Evolutionary conservation across 1,284 basidiomycete species (phyloP).

Genomic region (Pseudozyma tsukubaensis): DNA sequence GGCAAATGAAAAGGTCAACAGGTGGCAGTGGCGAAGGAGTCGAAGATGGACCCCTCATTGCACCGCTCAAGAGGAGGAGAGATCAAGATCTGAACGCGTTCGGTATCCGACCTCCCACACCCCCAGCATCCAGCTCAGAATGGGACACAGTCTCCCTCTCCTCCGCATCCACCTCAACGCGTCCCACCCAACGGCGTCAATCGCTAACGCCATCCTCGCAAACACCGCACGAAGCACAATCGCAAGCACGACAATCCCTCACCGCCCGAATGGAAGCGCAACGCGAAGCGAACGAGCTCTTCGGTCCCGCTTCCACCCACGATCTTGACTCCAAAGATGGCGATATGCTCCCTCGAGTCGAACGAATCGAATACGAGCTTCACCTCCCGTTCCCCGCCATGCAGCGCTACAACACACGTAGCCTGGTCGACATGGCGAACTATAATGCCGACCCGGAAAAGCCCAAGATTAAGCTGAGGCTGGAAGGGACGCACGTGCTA

Average conservation of each 20-base stretch:
- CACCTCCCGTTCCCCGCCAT: slow-evolving; percentile 46
- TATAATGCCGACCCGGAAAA: slow-evolving; percentile 44
- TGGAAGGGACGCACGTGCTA: slow-evolving; percentile 54
- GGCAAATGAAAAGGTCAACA: slow-evolving; percentile 35
- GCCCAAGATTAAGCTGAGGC: slow-evolving; percentile 44
- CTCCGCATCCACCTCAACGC: slow-evolving; percentile 19
- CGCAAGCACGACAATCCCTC: slow-evolving; percentile 10
- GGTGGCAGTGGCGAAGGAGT: slow-evolving; percentile 28
- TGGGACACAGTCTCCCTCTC: slow-evolving; percentile 33
- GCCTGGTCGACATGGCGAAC: slow-evolving; percentile 32
- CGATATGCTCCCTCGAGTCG: slow-evolving; percentile 30
- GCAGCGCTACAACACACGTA: slow-evolving; percentile 44
- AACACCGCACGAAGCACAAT: slow-evolving; percentile 21
- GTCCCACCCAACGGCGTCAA: slow-evolving; percentile 8
- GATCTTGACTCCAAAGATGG: slow-evolving; percentile 1
- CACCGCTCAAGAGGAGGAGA: slow-evolving; percentile 40
- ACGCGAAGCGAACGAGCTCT: slow-evolving; percentile 48
- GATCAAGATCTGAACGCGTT: slow-evolving; percentile 32
- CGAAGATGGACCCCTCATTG: slow-evolving; percentile 54
- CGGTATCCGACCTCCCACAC: slow-evolving; percentile 38
- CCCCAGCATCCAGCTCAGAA: slow-evolving; percentile 29
- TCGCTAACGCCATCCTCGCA: slow-evolving; percentile 25
- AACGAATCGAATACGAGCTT: slow-evolving; percentile 53
- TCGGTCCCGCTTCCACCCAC: slow-evolving; percentile 20
- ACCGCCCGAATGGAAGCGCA: slow-evolving; percentile 13